phyloP scores from a whole-genome alignment of 2,329 filamentous ascomycete species.

The Gaeumannomyces tritici region DNA sequence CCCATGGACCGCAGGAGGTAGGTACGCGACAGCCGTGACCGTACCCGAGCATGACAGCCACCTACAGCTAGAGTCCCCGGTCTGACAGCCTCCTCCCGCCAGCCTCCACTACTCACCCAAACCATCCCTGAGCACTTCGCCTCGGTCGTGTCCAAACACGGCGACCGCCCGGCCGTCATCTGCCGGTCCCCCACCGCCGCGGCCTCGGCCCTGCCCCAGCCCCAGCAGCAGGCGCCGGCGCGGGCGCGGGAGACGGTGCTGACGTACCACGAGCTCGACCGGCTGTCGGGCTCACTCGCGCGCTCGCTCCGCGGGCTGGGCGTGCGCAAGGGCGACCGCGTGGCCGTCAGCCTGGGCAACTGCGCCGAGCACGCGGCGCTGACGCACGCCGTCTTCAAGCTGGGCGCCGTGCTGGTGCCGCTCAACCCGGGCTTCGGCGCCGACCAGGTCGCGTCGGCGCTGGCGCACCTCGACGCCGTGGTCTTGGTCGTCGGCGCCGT shows the following conservation, averaged over 20 bases:
- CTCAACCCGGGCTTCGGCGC: conserved; percentile 85
- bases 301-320: conserved; percentile 59
- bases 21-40: background rate
- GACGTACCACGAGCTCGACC: conserved; percentile 68
- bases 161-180: conserved; percentile 53
- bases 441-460: conserved; percentile 65
- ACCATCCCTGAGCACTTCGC: conserved; percentile 69
- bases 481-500: conserved; percentile 80
- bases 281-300: conserved; percentile 66
- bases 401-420: conserved; percentile 90
- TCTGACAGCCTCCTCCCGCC: background rate
- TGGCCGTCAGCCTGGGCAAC: conserved; percentile 82
- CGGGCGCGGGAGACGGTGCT: conserved; percentile 53
- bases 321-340: conserved; percentile 71
- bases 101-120: conserved; percentile 57
- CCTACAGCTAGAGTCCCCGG: too few species aligned
- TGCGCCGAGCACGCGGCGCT: conserved; percentile 73
- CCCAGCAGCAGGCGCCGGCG: conserved; percentile 34
- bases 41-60: conserved; percentile 3
- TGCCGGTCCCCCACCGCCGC: conserved; percentile 24
- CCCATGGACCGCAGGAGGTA: background rate
- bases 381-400: conserved; percentile 85
- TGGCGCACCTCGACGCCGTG: conserved; percentile 63
- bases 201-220: conserved; percentile 10
- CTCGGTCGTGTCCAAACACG: conserved; percentile 50